A percentile compares a stretch with the other conserved stretches of the same genome.
phyloP scores from a whole-genome alignment of 306 rosid genomes.

The Quercus suber region DNA sequence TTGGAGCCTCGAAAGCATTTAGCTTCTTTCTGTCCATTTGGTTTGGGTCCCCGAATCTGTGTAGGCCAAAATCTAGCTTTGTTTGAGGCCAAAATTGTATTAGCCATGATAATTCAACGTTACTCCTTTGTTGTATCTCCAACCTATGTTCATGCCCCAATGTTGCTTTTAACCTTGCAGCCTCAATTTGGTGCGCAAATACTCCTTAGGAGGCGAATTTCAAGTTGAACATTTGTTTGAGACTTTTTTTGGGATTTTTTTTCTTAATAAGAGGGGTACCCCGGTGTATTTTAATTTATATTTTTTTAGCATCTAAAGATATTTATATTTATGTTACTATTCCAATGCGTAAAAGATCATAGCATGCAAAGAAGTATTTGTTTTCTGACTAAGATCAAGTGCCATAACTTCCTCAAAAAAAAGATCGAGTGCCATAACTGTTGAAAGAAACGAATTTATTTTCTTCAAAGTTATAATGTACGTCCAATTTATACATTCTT shows the following conservation, averaged over 20 bases:
- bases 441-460: no score
- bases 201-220: conserved; percentile 23
- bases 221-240: neutral
- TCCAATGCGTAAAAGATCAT: no score
- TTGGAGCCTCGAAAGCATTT: conserved; percentile 48
- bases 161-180: conserved; percentile 23
- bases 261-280: no score
- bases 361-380: no score
- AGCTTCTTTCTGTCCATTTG: conserved; percentile 60
- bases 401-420: no score
- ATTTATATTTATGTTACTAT: no score
- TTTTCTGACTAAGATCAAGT: no score
- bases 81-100: conserved; percentile 48
- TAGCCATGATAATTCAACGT: conserved; percentile 39
- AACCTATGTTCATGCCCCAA: conserved; percentile 47
- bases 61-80: conserved; percentile 65
- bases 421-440: no score
- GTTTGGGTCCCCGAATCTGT: conserved; percentile 58
- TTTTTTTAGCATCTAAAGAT: neutral
- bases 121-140: conserved; percentile 46
- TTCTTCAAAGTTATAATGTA: no score
- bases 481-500: no score
- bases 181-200: conserved; percentile 59
- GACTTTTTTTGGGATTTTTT: no score
- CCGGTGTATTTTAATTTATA: no score